These are phyloP conservation scores for Lachnellula hyalina DNA, from an alignment of 2,329 filamentous ascomycete genomes.

Conservation along the genomic window DNA sequence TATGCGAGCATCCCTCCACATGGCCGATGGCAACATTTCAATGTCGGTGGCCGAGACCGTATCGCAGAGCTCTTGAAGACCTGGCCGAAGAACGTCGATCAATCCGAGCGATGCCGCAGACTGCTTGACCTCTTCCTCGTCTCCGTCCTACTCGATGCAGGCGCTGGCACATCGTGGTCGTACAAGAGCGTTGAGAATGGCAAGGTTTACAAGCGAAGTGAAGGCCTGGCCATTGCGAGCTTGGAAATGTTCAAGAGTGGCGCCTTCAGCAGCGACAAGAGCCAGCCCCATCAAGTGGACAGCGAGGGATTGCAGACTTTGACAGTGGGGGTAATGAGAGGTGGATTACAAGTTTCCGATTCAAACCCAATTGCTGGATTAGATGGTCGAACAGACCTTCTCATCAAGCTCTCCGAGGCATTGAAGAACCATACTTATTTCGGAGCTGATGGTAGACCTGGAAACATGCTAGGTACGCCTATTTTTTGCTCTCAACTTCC, in stretches of 20 bases:
- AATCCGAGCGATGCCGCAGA: slow-evolving; percentile 67
- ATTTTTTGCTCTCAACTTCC: background rate
- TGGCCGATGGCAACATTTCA: slow-evolving; percentile 78
- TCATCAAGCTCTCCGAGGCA: slow-evolving; percentile 70
- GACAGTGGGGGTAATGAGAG: slow-evolving; percentile 68
- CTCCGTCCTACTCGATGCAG: slow-evolving; percentile 79
- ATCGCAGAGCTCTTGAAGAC: slow-evolving; percentile 65
- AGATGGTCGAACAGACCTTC: slow-evolving; percentile 74
- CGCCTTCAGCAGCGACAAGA: slow-evolving; percentile 75
- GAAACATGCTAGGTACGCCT: slow-evolving; percentile 81
- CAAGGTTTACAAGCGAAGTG: slow-evolving; percentile 75
- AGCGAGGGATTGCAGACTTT: slow-evolving; percentile 70
- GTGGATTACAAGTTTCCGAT: slow-evolving; percentile 77
- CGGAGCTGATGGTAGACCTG: slow-evolving; percentile 75
- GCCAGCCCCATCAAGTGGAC: slow-evolving; percentile 85
- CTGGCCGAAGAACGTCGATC: slow-evolving; percentile 65
- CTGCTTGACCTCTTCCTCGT: slow-evolving; percentile 74
- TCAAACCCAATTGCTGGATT: slow-evolving; percentile 79
- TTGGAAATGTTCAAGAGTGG: slow-evolving; percentile 93
- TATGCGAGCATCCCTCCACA: slow-evolving; percentile 77
- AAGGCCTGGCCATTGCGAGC: slow-evolving; percentile 73
- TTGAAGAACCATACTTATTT: slow-evolving; percentile 78
- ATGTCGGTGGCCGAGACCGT: slow-evolving; percentile 70
- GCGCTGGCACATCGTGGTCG: slow-evolving; percentile 83
- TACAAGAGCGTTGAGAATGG: slow-evolving; percentile 91